Evolutionary conservation across 768 basidiomycete genomes (phyloP), one percentile per base, ranked within the genome.

Genomic region (Daedalea quercina): DNA sequence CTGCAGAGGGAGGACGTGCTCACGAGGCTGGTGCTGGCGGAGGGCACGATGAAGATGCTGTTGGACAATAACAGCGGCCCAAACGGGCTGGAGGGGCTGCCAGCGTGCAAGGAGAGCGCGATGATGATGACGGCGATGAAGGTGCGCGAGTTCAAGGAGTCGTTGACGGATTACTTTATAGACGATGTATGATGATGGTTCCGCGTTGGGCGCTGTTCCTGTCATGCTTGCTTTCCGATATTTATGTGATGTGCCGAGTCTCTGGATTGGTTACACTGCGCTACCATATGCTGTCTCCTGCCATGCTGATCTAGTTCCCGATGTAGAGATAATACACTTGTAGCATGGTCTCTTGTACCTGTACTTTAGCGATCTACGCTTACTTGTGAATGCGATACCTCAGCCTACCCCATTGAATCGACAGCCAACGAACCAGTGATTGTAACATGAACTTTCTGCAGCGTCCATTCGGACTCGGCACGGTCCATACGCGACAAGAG

Each of bases 131-230:
- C 73, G 25, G 63, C 69, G 34, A 70, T 69, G 53, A 74, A 72
- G 55, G 58, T 77, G 58, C 72, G 71, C 62, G 77, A 77, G 50
- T 67, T 74, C 50, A 76, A 73, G 59, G 75, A 76, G 26, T 70
- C 67, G 23, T 62, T 78, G 55, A 74, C 72, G 28, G 73, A 77
- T 51, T 72, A 71, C 60, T 78, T 78, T 57, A 69, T 70, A 11
- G 76, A 77, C 50, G 74, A 67, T 3, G 61, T 67, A 24, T 67
- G 54, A 61, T 4, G 35, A 40, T 47, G 46, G n/a, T 7, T 45
- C 3, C 23, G 44, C 44, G 11, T 23, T 3, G 19, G n/a, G 8
- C 19, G n/a, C 15, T 15, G 13, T 45, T 25, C 26, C 15, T 20
- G 13, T 45, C 37, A 40, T 11, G 4, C 37, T 44, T 4, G 3